phyloP scores from a whole-genome alignment of 495 filamentous ascomycete genomes.

The Rhizodiscina lignyota region DNA sequence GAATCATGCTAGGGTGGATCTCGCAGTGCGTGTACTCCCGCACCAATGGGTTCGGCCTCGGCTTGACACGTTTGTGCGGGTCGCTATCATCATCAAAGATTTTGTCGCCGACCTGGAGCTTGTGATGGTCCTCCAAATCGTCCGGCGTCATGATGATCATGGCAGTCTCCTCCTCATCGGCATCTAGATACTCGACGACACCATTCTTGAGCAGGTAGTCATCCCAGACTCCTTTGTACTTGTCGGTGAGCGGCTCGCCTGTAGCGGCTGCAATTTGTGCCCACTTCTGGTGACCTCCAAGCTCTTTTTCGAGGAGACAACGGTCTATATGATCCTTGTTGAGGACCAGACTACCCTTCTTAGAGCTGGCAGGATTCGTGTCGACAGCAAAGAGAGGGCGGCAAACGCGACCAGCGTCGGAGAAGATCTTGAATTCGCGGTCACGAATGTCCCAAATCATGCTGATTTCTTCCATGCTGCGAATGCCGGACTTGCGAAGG shows the following conservation, averaged over 20 bases:
- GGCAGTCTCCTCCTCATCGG: constrained; percentile 92
- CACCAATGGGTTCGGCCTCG: constrained; percentile 61
- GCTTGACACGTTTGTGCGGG: constrained; percentile 68
- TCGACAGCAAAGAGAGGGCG: constrained; percentile 84
- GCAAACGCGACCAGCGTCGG: constrained; percentile 88
- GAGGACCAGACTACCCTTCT: constrained; percentile 61
- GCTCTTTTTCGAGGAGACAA: constrained; percentile 51
- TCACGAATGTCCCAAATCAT: constrained; percentile 90
- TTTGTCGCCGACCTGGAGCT: constrained; percentile 46
- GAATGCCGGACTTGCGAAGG: constrained; percentile 50
- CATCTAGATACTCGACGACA: constrained; percentile 87
- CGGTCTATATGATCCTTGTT: constrained; percentile 62
- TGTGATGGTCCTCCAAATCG: constrained; percentile 55
- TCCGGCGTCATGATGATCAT: constrained; percentile 99
- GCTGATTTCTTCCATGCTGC: constrained; percentile 51
- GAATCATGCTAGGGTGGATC: constrained; percentile 97
- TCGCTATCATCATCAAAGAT: constrained; percentile 41
- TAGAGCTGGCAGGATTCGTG: constrained; percentile 47
- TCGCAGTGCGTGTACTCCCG: constrained; percentile 95
- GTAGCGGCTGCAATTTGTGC: neutral
- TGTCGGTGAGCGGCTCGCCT: neutral
- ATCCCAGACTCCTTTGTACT: constrained; percentile 55
- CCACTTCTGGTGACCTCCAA: constrained; percentile 10
- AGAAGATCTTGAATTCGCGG: constrained; percentile 96
- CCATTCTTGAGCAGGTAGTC: constrained; percentile 64